These are phyloP conservation scores for Populus simonii DNA, from an alignment of 345 rosid genomes.

Conservation along the genomic window DNA sequence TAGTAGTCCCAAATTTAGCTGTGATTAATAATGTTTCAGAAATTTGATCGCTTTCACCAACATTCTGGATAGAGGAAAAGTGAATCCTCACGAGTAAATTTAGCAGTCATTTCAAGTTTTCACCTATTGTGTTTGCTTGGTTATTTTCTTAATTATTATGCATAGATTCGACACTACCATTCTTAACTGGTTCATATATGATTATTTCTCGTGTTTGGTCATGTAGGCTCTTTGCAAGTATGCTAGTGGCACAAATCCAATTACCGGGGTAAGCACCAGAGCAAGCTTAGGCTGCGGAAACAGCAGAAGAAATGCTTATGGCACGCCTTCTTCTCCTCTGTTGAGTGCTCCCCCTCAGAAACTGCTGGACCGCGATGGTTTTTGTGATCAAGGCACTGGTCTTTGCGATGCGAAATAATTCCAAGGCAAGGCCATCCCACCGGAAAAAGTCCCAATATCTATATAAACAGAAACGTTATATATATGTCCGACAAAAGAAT, in stretches of 20 bases:
- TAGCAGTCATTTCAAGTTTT: neutral
- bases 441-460: neutral
- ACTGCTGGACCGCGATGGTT: slow-evolving; percentile 85
- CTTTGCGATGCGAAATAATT: slow-evolving; percentile 63
- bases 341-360: slow-evolving; percentile 79
- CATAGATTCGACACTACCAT: neutral
- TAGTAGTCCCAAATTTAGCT: neutral
- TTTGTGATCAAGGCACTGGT: slow-evolving; percentile 63
- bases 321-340: slow-evolving; percentile 80
- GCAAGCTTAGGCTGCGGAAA: slow-evolving; percentile 85
- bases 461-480: neutral
- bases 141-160: no score
- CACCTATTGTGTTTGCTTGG: neutral
- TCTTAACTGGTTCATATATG: neutral
- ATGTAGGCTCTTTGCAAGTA: slow-evolving; percentile 85
- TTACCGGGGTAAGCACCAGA: slow-evolving; percentile 80
- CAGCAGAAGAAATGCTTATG: slow-evolving; percentile 77
- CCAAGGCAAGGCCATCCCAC: neutral
- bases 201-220: neutral
- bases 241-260: slow-evolving; percentile 81
- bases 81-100: neutral
- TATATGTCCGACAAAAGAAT: neutral
- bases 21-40: neutral
- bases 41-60: neutral
- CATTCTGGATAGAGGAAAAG: neutral